These are phyloP conservation scores for Mycena sp. DNA, from an alignment of 1,284 basidiomycete species.

Conservation along the genomic window DNA sequence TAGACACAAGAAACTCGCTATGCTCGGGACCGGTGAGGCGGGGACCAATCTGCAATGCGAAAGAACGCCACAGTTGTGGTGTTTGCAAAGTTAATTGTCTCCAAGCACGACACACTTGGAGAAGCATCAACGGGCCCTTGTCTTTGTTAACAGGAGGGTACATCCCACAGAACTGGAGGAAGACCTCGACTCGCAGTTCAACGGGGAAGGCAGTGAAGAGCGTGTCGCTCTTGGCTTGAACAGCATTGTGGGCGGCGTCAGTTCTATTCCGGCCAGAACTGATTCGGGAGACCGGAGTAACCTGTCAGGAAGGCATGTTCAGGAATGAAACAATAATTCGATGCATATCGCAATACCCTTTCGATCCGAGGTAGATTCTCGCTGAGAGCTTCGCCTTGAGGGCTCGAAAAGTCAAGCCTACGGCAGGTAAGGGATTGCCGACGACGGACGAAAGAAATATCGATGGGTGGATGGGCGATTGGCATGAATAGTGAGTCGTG, in stretches of 20 bases:
- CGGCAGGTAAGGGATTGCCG: conserved; percentile 11
- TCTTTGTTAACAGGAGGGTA: conserved; percentile 17
- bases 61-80: conserved; percentile 52
- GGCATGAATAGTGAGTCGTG: conserved; percentile 17
- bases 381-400: background rate
- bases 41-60: conserved; percentile 39
- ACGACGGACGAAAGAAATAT: background rate
- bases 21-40: conserved; percentile 18
- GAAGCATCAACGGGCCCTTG: conserved; percentile 45
- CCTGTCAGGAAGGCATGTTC: background rate
- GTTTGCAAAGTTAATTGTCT: conserved; percentile 42
- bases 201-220: conserved; percentile 22
- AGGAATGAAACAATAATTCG: background rate
- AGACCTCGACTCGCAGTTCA: conserved; percentile 27
- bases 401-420: background rate
- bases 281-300: background rate
- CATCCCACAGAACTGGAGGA: conserved; percentile 22
- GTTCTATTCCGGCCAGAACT: conserved; percentile 10
- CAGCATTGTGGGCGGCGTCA: background rate
- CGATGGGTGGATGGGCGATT: conserved; percentile 3
- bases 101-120: conserved; percentile 50
- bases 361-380: background rate
- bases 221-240: conserved; percentile 6
- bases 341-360: background rate
- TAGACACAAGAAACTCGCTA: conserved; percentile 30